Evolutionary conservation across 768 basidiomycete genomes (phyloP).

Genomic region (Boletellus sp.): DNA sequence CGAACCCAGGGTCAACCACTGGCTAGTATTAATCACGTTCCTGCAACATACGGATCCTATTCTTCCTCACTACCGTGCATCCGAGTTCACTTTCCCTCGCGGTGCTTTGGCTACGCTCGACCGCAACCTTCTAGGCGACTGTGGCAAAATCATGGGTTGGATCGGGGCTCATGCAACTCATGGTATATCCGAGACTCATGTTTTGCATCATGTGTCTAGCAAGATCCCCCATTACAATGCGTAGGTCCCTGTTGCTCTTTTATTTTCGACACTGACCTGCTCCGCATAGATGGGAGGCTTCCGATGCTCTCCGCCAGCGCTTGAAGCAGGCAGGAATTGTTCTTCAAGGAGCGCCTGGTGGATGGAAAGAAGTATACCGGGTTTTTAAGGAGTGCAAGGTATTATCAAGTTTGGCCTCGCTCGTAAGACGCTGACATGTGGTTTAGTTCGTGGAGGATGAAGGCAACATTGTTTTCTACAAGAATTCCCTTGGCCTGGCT

Average conservation of each 20-base stretch:
- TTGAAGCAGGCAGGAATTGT: conserved; percentile 55
- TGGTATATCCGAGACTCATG: conserved; percentile 93
- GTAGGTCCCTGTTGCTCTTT: conserved; percentile 30
- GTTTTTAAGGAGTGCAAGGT: conserved; percentile 79
- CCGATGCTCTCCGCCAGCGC: conserved; percentile 75
- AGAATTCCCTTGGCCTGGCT: conserved; percentile 80
- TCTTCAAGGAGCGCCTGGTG: conserved; percentile 68
- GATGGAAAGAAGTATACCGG: conserved; percentile 79
- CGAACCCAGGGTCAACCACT: conserved; percentile 72
- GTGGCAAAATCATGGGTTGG: conserved; percentile 77
- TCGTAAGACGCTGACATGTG: not conserved
- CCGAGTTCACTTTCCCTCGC: conserved; percentile 89
- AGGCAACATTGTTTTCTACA: conserved; percentile 87
- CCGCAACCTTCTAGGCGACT: conserved; percentile 73
- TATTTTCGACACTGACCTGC: not conserved
- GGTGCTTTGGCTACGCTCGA: conserved; percentile 93
- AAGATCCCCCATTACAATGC: conserved; percentile 97
- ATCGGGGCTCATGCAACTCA: conserved; percentile 83
- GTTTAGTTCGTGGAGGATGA: conserved; percentile 87
- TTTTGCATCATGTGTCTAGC: conserved; percentile 87
- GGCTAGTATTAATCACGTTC: conserved; percentile 96
- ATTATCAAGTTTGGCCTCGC: not conserved
- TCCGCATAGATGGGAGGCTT: conserved; percentile 76
- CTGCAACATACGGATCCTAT: conserved; percentile 96
- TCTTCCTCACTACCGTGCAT: conserved; percentile 88